These are phyloP conservation scores for Starmerella bombi DNA, from an alignment of 805 yeast genomes.

Conservation along the genomic window DNA sequence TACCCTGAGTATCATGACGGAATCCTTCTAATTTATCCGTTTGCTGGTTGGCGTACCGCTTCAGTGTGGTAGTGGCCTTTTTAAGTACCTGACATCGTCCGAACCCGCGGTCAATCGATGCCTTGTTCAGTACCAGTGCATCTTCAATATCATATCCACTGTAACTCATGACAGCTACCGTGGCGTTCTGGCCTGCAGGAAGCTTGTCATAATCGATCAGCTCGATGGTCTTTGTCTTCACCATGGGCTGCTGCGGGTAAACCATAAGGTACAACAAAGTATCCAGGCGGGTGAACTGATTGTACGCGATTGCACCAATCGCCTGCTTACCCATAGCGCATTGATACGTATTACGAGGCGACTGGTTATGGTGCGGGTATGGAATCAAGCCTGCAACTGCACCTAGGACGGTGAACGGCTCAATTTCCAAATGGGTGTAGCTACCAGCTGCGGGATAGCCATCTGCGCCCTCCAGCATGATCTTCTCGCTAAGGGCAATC, in stretches of 20 bases:
- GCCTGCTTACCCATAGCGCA: slow-evolving; percentile 99
- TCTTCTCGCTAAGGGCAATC: slow-evolving; percentile 76
- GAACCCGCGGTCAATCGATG: slow-evolving; percentile 90
- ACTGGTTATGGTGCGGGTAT: slow-evolving; percentile 84
- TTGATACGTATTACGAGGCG: slow-evolving; percentile 84
- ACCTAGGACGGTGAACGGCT: slow-evolving; percentile 83
- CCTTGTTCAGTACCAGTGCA: slow-evolving; percentile 86
- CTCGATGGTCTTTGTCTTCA: slow-evolving; percentile 92
- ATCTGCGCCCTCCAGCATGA: slow-evolving; percentile 29
- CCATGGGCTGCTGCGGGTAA: slow-evolving; percentile 99
- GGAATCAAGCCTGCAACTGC: slow-evolving; percentile 91
- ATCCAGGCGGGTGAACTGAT: slow-evolving; percentile 90
- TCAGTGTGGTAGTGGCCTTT: slow-evolving; percentile 78
- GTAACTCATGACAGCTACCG: slow-evolving; percentile 97
- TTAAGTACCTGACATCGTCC: slow-evolving; percentile 94
- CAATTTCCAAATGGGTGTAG: slow-evolving; percentile 86
- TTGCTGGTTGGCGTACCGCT: slow-evolving; percentile 87
- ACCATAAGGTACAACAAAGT: slow-evolving; percentile 88
- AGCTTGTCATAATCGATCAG: slow-evolving; percentile 87
- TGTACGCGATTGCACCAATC: slow-evolving; percentile 97
- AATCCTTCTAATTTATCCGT: slow-evolving; percentile 84
- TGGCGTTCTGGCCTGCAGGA: slow-evolving; percentile 98
- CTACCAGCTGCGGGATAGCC: slow-evolving; percentile 19
- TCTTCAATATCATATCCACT: slow-evolving; percentile 99
- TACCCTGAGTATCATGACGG: slow-evolving; percentile 45